phyloP scores from a whole-genome alignment of 73 alveolate species.

The Tetrahymena thermophila region DNA sequence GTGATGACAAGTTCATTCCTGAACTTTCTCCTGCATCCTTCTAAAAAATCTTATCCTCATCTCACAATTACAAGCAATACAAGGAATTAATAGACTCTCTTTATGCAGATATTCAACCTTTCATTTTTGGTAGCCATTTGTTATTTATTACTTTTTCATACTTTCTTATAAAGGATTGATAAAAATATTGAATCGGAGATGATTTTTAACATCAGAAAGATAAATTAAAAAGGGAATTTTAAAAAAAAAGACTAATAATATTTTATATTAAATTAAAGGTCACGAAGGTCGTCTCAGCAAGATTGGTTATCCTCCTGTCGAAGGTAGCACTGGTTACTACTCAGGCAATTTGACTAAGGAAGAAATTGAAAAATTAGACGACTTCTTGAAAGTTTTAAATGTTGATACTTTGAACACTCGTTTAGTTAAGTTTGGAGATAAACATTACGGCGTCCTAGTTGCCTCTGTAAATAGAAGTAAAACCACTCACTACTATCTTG shows the following conservation, averaged over 20 bases:
- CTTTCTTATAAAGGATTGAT: neutral
- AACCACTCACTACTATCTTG: slow-evolving; percentile 6
- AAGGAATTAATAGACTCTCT: neutral
- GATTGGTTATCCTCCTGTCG: slow-evolving; percentile 2
- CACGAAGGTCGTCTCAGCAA: slow-evolving; percentile 21
- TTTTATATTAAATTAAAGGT: slow-evolving; percentile 45
- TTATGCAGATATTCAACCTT: neutral
- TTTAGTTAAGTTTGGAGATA: slow-evolving; percentile 44
- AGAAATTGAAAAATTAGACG: slow-evolving; percentile 57
- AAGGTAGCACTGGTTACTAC: slow-evolving; percentile 57
- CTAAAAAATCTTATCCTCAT: neutral
- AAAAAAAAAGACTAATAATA: too few relatives aligned
- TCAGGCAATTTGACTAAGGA: slow-evolving; percentile 59
- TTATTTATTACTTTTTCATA: neutral
- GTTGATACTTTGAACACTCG: slow-evolving; percentile 57
- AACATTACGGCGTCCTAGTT: slow-evolving; percentile 37
- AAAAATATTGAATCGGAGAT: neutral
- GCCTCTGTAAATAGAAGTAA: slow-evolving; percentile 46
- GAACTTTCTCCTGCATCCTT: slow-evolving; percentile 54
- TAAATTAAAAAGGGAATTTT: neutral
- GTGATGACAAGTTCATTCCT: slow-evolving; percentile 82
- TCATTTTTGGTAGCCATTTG: neutral
- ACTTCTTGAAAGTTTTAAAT: slow-evolving; percentile 45
- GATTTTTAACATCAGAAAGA: slow-evolving; percentile 24
- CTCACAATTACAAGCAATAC: neutral